Base-by-base conservation (phyloP, 371 early-diverging fungal species). In the Mucor lusitanicus region DNA sequence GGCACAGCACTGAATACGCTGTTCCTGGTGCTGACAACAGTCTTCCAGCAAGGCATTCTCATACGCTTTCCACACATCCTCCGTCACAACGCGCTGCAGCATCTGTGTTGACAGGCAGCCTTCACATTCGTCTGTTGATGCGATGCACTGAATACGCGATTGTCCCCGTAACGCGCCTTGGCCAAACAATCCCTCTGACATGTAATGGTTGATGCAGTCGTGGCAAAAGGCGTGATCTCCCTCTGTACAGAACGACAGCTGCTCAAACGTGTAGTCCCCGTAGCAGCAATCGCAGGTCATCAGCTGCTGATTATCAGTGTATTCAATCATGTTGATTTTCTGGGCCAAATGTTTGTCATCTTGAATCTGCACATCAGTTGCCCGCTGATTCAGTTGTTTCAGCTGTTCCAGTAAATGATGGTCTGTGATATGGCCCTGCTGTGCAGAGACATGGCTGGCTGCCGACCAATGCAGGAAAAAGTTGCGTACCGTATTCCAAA, bases 271-370 rank as follows among this genome's bases (percentile, higher is more conserved):
- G 46, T 62, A 76, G 42, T 87, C 87, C 23, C 72, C 72, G 63
- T 76, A 87, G 63, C 89, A 89, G 61, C 89, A 89, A 13, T 69
- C 76, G 63, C 89, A 89, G 6, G 76, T 68, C 48, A 89, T 85
- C 13, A 76, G 46, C 48, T 86, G 82, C 8, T 75, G 61, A n/a
- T 74, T 42, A 0, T 54, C 57, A 0, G 59, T 64, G 48, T 87
- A 87, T 67, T 88, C 83, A 1, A 27, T 39, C 9, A 69, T 57
- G 46, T 85, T 88, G 40, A 85, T 42, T 28, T 68, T 32, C 12
- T 67, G 63, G 0, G 88, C 88, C 0, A 80, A 21, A 40, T 63
- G 40, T 40, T 60, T 21, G 56, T 87, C 84, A 3, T 59, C 19
- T 17, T 30, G 55, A 0, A 67, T 37, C n/a, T 79, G 81, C 17